Evolutionary conservation across 163 green algal species (phyloP).

Genomic region (Dunaliella salina): DNA sequence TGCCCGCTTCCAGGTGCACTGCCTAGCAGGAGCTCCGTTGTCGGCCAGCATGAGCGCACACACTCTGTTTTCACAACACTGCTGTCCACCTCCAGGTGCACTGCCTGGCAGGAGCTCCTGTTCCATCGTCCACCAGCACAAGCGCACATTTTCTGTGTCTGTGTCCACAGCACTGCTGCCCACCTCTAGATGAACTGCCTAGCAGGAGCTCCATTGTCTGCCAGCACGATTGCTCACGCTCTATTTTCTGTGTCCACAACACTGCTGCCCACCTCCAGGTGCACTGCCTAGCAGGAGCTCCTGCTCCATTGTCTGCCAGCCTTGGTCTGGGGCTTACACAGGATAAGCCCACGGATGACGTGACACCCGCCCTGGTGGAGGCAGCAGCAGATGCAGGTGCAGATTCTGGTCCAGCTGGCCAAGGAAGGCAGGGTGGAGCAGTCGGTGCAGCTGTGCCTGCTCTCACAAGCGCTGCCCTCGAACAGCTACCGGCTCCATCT

Average conservation of each 20-base stretch:
- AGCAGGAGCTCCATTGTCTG: constrained; percentile 1
- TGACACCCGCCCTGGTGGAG: not conserved
- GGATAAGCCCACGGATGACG: not conserved
- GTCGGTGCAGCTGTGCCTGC: not conserved
- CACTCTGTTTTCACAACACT: too few species aligned
- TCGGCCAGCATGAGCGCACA: too few species aligned
- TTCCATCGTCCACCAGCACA: too few species aligned
- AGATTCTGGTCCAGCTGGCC: not conserved
- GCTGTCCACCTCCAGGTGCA: constrained; percentile 2
- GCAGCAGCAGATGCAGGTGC: not conserved
- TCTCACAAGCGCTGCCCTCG: too few species aligned
- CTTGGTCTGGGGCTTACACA: not conserved
- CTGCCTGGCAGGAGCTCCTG: constrained; percentile 18
- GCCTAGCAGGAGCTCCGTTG: too few species aligned
- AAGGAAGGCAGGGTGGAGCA: not conserved
- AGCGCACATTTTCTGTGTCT: too few species aligned
- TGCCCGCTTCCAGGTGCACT: too few species aligned
- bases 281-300: constrained; percentile 23
- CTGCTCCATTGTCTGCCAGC: constrained; percentile 1
- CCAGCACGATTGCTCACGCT: too few species aligned
- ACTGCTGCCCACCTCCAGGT: not conserved
- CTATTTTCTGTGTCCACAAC: too few species aligned
- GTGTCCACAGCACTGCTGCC: not conserved
- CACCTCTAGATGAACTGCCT: constrained; percentile 15
- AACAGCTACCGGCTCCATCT: too few species aligned